Evolutionary conservation across 2,329 filamentous ascomycete species (phyloP), one percentile per base, ranked within the genome.

Genomic region (Aspergillus nomiae): DNA sequence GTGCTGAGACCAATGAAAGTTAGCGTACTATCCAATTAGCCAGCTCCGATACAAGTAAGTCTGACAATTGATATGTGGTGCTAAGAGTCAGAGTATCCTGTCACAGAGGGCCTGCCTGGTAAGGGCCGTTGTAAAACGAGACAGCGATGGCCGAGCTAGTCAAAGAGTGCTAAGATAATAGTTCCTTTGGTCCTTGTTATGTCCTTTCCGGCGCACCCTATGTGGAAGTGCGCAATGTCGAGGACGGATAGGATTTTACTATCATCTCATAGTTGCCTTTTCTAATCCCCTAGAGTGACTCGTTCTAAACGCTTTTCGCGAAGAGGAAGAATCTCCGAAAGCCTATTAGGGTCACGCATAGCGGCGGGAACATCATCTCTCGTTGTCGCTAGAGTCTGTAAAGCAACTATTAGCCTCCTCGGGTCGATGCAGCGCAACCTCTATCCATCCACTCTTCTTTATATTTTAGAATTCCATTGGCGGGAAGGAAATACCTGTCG

Each of bases 291-390:
- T 32, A 80, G 69, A 24, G 69, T 63, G n/a, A 85, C 74, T 50
- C 78, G 78, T 64, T 96, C 92, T 63, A 89, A 79, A 32, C 76
- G 85, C 60, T 88, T 87, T 61, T 92, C 88, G n/a, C 93, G 86
- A 6, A 92, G 79, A 3, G 88, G 89, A 54, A 97, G 77, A 48
- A 92, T 73, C 32, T 89, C 86, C 16, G 87, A 87, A 48, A 97
- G 81, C 60, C 88, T 83, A 72, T 96, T 95, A 2, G 92, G 86
- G 77, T 97, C 92, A 70, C 93, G 85, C 79, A 97, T 83, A 28
- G 90, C 86, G 46, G 91, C 86, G 1, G 91, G 90, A 26, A 93
- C 85, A 73, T 94, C 92, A 71, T 94, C 90, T 4, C 90, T 87
- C 59, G 81, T 82, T 41, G 83, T 81, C 48, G 84, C 83, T 41